A percentile compares a stretch with the other conserved stretches of the same genome.
phyloP scores from a whole-genome alignment of 2,329 filamentous ascomycete species.

The Lizonia empirigonia region DNA sequence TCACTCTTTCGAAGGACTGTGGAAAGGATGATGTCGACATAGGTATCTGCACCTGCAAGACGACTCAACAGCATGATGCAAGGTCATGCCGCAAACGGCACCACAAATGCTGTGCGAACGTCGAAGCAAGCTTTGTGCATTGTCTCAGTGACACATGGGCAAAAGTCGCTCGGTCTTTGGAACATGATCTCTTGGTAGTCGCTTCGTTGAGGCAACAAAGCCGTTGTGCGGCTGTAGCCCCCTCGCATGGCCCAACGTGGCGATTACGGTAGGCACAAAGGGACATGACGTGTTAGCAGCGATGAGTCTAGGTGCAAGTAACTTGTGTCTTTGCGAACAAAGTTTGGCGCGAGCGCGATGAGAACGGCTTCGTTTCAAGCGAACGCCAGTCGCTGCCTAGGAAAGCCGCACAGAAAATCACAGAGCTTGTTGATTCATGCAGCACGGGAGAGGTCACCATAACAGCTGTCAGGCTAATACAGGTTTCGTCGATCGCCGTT shows the following conservation, averaged over 20 bases:
- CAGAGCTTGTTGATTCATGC: background rate
- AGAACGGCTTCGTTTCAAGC: constrained; percentile 9
- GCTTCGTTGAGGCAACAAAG: background rate
- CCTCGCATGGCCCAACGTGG: background rate
- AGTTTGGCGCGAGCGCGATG: constrained; percentile 4
- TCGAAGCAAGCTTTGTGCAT: constrained; percentile 11
- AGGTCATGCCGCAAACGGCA: constrained; percentile 2
- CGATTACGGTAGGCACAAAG: background rate
- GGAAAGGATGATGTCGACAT: background rate
- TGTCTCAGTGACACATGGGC: constrained; percentile 21
- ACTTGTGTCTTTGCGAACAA: background rate
- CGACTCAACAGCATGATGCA: constrained; percentile 13
- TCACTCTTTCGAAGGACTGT: background rate
- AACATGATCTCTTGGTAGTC: constrained; percentile 11
- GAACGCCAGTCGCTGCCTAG: background rate
- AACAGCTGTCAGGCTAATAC: background rate
- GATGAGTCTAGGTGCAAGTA: background rate
- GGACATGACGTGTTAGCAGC: background rate
- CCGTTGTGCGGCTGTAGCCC: background rate
- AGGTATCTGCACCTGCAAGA: constrained; percentile 2
- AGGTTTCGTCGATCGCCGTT: background rate
- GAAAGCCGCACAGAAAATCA: constrained; percentile 1
- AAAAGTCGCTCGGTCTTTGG: background rate
- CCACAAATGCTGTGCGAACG: constrained; percentile 10
- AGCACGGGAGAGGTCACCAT: background rate